phyloP scores from a whole-genome alignment of 2,329 filamentous ascomycete species.

The Diaporthe sp. region DNA sequence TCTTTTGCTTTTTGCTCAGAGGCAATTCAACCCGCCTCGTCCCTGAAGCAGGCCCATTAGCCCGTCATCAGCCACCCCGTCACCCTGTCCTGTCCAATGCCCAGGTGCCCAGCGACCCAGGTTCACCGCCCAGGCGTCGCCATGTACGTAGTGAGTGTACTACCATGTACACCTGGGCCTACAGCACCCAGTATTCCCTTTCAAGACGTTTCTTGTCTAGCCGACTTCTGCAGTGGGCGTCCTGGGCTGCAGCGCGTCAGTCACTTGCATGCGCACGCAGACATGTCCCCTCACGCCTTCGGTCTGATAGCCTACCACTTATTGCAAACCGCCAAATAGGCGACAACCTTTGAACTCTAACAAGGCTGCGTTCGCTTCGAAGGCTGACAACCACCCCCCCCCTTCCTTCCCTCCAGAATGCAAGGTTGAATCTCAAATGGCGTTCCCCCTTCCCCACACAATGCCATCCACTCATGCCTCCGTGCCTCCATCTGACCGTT shows the following conservation, averaged over 20 bases:
- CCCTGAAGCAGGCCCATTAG: neutral
- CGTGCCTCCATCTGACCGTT: conserved; percentile 11
- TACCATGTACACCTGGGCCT: too few species aligned
- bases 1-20: conserved; percentile 22
- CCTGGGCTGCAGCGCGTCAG: conserved; percentile 18
- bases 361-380: conserved; percentile 20
- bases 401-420: neutral
- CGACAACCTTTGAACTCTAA: conserved; percentile 3
- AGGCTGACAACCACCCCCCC: neutral
- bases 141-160: neutral
- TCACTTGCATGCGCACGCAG: conserved; percentile 16
- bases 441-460: neutral
- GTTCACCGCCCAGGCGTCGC: conserved; percentile 13
- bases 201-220: neutral
- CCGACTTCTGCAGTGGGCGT: neutral
- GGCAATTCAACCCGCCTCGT: conserved; percentile 12
- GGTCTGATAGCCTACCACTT: conserved; percentile 18
- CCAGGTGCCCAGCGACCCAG: conserved; percentile 12
- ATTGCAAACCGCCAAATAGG: neutral
- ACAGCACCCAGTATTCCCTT: neutral
- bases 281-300: conserved; percentile 17
- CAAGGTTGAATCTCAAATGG: conserved; percentile 28
- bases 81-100: neutral
- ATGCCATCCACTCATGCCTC: neutral
- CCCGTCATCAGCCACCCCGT: neutral